phyloP scores from a whole-genome alignment of 768 basidiomycete genomes.

The Auriculariales sp. region DNA sequence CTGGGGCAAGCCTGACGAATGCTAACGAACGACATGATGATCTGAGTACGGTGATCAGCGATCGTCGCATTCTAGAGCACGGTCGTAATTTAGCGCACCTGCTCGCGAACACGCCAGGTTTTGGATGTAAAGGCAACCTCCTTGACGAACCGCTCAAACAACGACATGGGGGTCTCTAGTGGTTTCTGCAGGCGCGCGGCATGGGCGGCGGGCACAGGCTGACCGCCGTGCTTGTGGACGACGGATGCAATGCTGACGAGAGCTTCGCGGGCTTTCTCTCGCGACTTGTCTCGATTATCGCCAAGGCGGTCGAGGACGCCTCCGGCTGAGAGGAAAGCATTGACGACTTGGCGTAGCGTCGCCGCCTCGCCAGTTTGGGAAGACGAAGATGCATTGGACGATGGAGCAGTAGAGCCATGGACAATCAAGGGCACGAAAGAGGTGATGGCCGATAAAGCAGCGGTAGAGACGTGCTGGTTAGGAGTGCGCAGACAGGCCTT shows the following conservation, averaged over 20 bases:
- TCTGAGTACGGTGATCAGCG: conserved; percentile 9
- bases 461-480: conserved; percentile 69
- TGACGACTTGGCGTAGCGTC: conserved; percentile 52
- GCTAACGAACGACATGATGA: conserved; percentile 54
- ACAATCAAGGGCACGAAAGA: conserved; percentile 51
- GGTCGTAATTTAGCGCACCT: conserved; percentile 33
- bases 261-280: conserved; percentile 61
- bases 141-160: conserved; percentile 57
- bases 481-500: conserved; percentile 65
- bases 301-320: conserved; percentile 75
- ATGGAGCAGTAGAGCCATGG: conserved; percentile 24
- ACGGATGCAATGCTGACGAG: conserved; percentile 62
- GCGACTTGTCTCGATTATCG: conserved; percentile 53
- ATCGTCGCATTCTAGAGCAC: conserved; percentile 17
- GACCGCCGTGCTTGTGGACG: conserved; percentile 44
- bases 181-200: conserved; percentile 26
- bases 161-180: conserved; percentile 48
- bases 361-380: conserved; percentile 33
- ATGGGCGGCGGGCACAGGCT: conserved; percentile 29
- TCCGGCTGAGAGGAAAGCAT: conserved; percentile 56
- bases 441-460: conserved; percentile 57
- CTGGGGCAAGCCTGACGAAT: conserved; percentile 55
- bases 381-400: conserved; percentile 34
- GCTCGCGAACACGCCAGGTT: conserved; percentile 76
- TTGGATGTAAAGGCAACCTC: conserved; percentile 69